phyloP scores from a whole-genome alignment of 2,329 filamentous ascomycete genomes.

The Colletotrichum filicis region DNA sequence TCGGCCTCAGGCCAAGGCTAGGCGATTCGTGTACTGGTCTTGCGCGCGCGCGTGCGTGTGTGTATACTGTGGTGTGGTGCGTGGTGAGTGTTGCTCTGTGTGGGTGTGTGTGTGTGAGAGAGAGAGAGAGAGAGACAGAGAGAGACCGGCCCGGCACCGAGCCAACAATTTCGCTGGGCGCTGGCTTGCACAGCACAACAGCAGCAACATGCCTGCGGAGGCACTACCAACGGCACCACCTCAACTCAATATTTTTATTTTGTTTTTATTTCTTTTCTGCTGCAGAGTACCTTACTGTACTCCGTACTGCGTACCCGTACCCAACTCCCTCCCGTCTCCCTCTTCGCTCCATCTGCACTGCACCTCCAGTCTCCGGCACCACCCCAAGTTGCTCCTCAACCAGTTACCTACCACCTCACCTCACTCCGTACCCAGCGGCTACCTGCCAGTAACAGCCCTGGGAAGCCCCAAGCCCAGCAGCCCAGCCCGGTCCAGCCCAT shows the following conservation, averaged over 20 bases:
- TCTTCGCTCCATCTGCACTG: slow-evolving; percentile 26
- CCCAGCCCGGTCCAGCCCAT: slow-evolving; percentile 33
- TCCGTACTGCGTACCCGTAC: no score
- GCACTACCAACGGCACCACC: not conserved
- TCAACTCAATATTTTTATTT: not conserved
- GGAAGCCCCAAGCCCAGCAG: slow-evolving; percentile 11
- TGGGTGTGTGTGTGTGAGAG: not conserved
- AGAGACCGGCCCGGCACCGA: slow-evolving; percentile 28
- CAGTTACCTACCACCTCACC: no score
- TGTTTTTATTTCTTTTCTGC: not conserved
- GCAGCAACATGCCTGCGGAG: not conserved
- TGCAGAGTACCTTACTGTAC: no score
- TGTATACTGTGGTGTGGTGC: not conserved
- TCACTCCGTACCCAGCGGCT: not conserved
- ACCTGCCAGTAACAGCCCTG: slow-evolving; percentile 26
- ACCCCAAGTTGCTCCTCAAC: slow-evolving; percentile 1
- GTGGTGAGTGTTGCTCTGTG: not conserved
- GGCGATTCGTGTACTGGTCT: slow-evolving; percentile 5
- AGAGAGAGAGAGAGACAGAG: no score
- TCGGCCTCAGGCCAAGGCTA: slow-evolving; percentile 12
- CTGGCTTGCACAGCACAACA: not conserved
- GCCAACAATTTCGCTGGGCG: slow-evolving; percentile 15
- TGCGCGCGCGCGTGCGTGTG: not conserved
- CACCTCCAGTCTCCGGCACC: slow-evolving; percentile 14
- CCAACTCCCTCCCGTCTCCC: not conserved